Evolutionary conservation across 352 stramenopile species (phyloP).

Genomic region (Saprolegnia parasitica): DNA sequence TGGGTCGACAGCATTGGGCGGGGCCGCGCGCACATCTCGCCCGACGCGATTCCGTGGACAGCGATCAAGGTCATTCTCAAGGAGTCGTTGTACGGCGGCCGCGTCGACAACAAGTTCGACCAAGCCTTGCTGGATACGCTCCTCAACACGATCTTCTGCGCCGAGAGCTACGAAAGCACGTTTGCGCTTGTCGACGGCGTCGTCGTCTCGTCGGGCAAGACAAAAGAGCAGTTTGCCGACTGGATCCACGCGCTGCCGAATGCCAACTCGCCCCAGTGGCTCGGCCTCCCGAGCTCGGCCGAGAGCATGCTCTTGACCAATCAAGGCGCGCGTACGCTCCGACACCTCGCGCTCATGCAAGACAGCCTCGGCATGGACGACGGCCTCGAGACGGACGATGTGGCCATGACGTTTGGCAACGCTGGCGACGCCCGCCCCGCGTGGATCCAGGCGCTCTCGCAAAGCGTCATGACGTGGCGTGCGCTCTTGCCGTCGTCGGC

Average conservation of each 20-base stretch:
- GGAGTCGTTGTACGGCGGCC: conserved; percentile 96
- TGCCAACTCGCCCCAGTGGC: conserved; percentile 90
- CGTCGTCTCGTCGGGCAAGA: conserved; percentile 85
- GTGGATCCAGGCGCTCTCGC: conserved; percentile 80
- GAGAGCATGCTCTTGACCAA: conserved; percentile 86
- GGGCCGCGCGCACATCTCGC: conserved; percentile 87
- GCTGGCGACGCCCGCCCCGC: conserved; percentile 50
- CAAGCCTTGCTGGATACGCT: conserved; percentile 94
- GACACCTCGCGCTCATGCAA: conserved; percentile 79
- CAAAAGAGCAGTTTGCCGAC: conserved; percentile 87
- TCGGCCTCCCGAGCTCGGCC: conserved; percentile 88
- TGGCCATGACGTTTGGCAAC: conserved; percentile 55
- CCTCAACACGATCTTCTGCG: conserved; percentile 91
- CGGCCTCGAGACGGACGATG: conserved; percentile 43
- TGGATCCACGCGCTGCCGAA: conserved; percentile 85
- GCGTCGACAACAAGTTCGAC: conserved; percentile 96
- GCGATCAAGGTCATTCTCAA: conserved; percentile 95
- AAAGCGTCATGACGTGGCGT: conserved; percentile 59
- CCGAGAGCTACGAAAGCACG: conserved; percentile 90
- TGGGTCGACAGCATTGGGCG: conserved; percentile 89
- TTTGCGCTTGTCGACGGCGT: conserved; percentile 68
- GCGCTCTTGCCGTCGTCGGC: conserved; percentile 46
- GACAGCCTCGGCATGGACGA: conserved; percentile 72
- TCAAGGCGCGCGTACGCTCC: conserved; percentile 67
- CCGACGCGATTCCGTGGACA: conserved; percentile 97